These are phyloP conservation scores for Pseudoperonospora humuli DNA, from an alignment of 352 stramenopile genomes.

Conservation along the genomic window DNA sequence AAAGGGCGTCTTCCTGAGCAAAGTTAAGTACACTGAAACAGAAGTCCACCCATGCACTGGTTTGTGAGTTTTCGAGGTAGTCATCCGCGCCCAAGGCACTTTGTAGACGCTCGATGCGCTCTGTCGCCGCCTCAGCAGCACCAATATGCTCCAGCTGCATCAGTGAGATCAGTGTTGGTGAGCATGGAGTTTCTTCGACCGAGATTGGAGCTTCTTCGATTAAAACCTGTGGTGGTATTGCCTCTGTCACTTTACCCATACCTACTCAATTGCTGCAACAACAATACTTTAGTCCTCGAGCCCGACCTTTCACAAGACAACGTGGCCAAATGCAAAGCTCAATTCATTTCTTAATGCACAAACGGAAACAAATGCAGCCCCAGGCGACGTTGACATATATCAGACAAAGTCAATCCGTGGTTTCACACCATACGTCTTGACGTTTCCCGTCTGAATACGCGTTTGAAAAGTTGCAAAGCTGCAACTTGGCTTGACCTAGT, in stretches of 20 bases:
- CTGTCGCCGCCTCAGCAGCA: constrained; percentile 9
- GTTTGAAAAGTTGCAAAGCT: not conserved
- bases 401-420: constrained; percentile 1
- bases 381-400: not conserved
- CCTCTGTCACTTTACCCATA: not conserved
- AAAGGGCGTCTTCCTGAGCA: constrained; percentile 33
- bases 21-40: constrained; percentile 65
- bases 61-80: constrained; percentile 43
- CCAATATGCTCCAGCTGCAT: constrained; percentile 29
- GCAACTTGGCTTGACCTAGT: constrained; percentile 31
- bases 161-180: constrained; percentile 23
- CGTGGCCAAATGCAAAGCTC: constrained; percentile 13
- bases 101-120: constrained; percentile 30
- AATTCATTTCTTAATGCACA: constrained; percentile 18
- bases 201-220: constrained; percentile 12
- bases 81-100: constrained; percentile 37
- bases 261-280: not conserved
- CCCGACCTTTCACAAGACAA: constrained; percentile 19
- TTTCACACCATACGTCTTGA: constrained; percentile 1
- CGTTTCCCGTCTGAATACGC: not conserved
- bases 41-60: constrained; percentile 48
- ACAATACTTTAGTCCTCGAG: not conserved
- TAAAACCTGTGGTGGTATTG: constrained; percentile 2
- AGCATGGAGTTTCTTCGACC: constrained; percentile 2
- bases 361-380: constrained; percentile 7